Base-by-base conservation (phyloP, 2,329 filamentous ascomycete species). In the Dactylellina parvicollis region DNA sequence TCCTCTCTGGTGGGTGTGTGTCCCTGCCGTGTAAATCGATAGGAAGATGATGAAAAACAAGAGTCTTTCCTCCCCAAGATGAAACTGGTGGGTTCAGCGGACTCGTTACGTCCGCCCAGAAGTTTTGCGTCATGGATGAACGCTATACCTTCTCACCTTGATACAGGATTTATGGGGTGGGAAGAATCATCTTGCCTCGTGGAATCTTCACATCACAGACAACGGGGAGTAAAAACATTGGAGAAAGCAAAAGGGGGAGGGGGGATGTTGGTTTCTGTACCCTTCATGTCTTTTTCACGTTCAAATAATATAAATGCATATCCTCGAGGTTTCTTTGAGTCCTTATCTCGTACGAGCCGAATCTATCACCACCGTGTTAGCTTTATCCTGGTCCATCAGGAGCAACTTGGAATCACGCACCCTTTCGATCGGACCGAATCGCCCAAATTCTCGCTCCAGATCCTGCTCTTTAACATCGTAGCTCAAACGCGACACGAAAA, bases 301-400 rank as follows among this genome's bases (percentile, higher is more conserved):
- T 98, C 94, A 80, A 94, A 99, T 61, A 98, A 92, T 77, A 99
- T 90, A 80, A 99, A 99, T 74, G 92, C 95, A 81, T 99, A 99
- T 75, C 95, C 95, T 79, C 90, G 86, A 79, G 96, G 91, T 55
- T 89, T 83, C 83, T 92, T 92, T 80, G 90, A 90, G 80, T 91
- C 89, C 82, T 93, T 92, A 78, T 96, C 90, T 78, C 88, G 88
- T 77, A 97, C 87, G 77, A 96, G 92, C 75, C 94, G 92, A 79
- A 96, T 96, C 91, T 95, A 76, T 32, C 32, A 26, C 12, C 67
- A 65, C 32, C 30, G 18, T 46, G 78, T 57, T 56, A 61, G 61
- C 22, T 30, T 76, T 74, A 76, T 60, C 44, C 73, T 74, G 50
- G 54, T 66, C 16, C 55, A 49, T 44, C 34, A 22, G 30, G n/a